Base-by-base conservation (phyloP, 768 basidiomycete species). In the Tulasnella sp. region DNA sequence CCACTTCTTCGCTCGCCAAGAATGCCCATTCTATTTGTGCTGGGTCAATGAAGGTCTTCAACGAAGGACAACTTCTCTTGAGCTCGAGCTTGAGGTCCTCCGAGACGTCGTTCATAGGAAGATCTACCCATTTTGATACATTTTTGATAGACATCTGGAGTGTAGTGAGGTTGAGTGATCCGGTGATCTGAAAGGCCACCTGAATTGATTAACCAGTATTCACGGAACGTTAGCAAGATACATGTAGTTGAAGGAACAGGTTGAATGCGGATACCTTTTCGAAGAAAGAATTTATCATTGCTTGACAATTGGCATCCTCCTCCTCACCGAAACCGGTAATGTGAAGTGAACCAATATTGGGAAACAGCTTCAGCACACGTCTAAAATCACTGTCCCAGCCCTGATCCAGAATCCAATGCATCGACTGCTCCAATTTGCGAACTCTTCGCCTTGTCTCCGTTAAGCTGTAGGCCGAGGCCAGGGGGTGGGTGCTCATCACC, bases 1-100 rank as follows among this genome's bases (percentile, higher is more conserved):
- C 31, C 31, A 16, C 64, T 6, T 37, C 34, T 11, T 37, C 14
- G 9, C 58, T 3, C 1, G 58, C 3, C 16, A 69, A 11, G 64
- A 69, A 69, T 31, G 64, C 34, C 64, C 64, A 69, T 18, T 69
- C 64, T 37, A 7, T 9, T 37, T 3, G 64, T 14, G 12, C 31
- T 5, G 64, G 64, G 14, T 69, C 64, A 37, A 69, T 69, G 64
- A 69, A 69, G 9, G 64, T 69, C 14, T 69, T 69, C 64, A 69
- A 69, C 16, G 64, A 69, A 37, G 64, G 64, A 20, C 64, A 69
- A 31, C 64, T 37, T 0, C 28, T 28, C 34, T 69, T 69, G 34
- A 69, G 20, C 8, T 22, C 18, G 34, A 69, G 64, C 34, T 18
- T 34, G 28, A 31, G 64, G 6, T 69, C 64, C 18, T 69, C 64